Evolutionary conservation across 768 basidiomycete genomes (phyloP).

Genomic region (Tulasnella sp.): DNA sequence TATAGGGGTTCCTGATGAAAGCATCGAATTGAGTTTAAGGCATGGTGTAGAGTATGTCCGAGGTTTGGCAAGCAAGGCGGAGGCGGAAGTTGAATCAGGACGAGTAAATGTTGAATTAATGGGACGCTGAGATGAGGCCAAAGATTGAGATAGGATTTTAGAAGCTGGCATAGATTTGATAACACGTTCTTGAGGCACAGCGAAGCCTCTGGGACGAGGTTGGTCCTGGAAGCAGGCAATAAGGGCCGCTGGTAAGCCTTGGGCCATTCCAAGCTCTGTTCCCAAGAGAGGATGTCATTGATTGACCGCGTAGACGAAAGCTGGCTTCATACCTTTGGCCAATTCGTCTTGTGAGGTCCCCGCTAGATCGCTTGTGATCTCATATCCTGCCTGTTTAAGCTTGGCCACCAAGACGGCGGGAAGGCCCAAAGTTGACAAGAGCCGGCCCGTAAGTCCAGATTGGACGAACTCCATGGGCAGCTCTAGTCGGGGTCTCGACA

Average conservation of each 20-base stretch:
- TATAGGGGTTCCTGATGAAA: neutral
- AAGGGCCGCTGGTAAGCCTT: neutral
- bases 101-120: neutral
- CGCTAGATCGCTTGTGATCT: neutral
- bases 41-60: conserved; percentile 19
- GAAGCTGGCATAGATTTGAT: conserved; percentile 11
- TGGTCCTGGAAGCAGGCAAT: neutral
- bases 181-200: neutral
- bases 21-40: neutral
- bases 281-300: neutral
- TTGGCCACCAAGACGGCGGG: neutral
- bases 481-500: too few relatives aligned
- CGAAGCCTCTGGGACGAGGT: neutral
- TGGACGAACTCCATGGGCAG: neutral
- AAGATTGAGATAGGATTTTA: conserved; percentile 5
- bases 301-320: neutral
- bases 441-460: neutral
- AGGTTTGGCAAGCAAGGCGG: conserved; percentile 3
- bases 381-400: conserved; percentile 14
- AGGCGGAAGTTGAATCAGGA: neutral
- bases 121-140: neutral
- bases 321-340: neutral
- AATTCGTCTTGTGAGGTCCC: conserved; percentile 7
- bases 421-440: conserved; percentile 21
- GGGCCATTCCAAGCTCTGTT: conserved; percentile 11